These are phyloP conservation scores for Auricularia sp. DNA, from an alignment of 768 basidiomycete genomes.

Conservation along the genomic window DNA sequence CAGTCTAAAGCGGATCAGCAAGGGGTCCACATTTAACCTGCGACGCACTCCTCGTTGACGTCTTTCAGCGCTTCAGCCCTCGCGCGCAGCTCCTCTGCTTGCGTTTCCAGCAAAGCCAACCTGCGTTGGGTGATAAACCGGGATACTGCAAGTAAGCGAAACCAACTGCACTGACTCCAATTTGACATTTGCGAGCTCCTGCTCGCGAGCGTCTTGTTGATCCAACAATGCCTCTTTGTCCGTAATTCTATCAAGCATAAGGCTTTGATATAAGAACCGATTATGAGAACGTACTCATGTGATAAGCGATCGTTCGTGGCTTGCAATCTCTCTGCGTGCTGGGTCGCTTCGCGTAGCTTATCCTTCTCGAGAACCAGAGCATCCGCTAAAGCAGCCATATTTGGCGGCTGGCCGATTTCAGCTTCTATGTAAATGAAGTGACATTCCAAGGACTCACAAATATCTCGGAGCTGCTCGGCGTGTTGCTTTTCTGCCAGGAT, in stretches of 20 bases:
- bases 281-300: background rate
- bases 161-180: background rate
- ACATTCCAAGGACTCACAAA: background rate
- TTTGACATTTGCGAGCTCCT: background rate
- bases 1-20: background rate
- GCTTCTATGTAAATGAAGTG: background rate
- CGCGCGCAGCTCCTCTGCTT: background rate
- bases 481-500: background rate
- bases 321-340: background rate
- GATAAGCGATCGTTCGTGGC: background rate
- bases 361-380: background rate
- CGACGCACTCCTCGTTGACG: background rate
- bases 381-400: background rate
- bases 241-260: background rate
- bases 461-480: background rate
- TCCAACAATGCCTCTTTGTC: background rate
- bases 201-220: background rate
- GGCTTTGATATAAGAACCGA: background rate
- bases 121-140: background rate
- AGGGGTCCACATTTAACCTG: background rate
- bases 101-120: background rate
- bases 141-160: no score
- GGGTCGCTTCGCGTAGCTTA: background rate
- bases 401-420: background rate
- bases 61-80: background rate